Evolutionary conservation across 2,329 filamentous ascomycete genomes (phyloP), one percentile per base, ranked within the genome.

Genomic region (Samsoniella hepiali): DNA sequence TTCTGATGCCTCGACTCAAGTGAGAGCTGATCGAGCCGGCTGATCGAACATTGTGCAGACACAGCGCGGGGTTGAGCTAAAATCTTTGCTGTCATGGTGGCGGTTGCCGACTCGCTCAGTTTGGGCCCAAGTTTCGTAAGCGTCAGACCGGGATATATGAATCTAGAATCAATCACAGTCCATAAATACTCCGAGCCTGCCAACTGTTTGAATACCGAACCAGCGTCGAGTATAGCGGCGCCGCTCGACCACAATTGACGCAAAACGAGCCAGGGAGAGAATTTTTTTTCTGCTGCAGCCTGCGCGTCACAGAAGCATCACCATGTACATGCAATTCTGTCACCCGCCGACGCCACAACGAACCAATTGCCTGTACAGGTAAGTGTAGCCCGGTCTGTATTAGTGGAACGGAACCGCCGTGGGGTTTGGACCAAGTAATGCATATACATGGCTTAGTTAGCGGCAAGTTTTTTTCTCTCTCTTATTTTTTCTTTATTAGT

Each of bases 261-360:
- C 29, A 54, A 36, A 57, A 13, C 31, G 6, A 45, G 15, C 6
- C 7, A 17, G 8, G 15, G 27, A 27, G 9, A 17, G n/a, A n/a
- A 17, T n/a, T 53, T 22, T 22, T 47, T 31, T 22, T 22, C 13
- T 38, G 45, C 44, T 49, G 57, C 34, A 50, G 27, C 22, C 45
- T 59, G 45, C 27, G 36, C 58, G 58, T 60, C 58, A 60, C 58
- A 34, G 22, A 40, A 51, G 47, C 58, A 60, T 60, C 58, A 53
- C 58, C 58, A 60, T 34, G 40, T 53, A 60, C 47, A 60, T 42
- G 58, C 58, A 42, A n/a, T 34, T 51, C 36, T 22, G 47, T 51
- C 42, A 49, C 58, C 31, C 29, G 57, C 15, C 44, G 3, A 56
- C 57, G 57, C 57, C 57, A 50, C 57, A 2, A 13, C 34, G 5